Evolutionary conservation across 306 rosid genomes (phyloP).

Genomic region (Trifolium repens): DNA sequence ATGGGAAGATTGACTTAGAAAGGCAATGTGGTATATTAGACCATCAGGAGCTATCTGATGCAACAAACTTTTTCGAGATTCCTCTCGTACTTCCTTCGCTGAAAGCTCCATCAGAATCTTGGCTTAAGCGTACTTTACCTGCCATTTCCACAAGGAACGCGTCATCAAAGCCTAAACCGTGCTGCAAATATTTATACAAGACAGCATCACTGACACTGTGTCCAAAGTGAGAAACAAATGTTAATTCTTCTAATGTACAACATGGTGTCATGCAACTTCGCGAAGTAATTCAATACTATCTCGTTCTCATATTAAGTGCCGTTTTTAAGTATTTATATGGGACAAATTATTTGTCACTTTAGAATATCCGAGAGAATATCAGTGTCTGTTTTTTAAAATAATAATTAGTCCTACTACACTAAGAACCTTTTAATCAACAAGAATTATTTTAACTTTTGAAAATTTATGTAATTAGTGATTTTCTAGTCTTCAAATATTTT

Average conservation of each 20-base stretch:
- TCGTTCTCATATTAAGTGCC: background rate
- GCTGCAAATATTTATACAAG: constrained; percentile 36
- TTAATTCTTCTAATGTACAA: constrained; percentile 55
- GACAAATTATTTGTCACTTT: background rate
- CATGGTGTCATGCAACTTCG: constrained; percentile 55
- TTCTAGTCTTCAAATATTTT: constrained; percentile 36
- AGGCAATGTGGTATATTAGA: constrained; percentile 29
- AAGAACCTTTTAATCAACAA: background rate
- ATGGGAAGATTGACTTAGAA: constrained; percentile 48
- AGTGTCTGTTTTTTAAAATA: background rate
- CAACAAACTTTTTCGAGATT: constrained; percentile 36
- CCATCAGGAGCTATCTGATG: constrained; percentile 37
- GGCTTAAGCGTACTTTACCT: constrained; percentile 84
- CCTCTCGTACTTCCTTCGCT: constrained; percentile 70
- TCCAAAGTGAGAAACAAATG: constrained; percentile 62
- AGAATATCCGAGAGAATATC: background rate
- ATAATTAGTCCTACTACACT: background rate
- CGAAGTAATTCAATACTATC: constrained; percentile 57
- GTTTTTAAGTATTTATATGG: background rate
- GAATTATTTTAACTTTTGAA: background rate
- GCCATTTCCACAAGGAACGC: constrained; percentile 57
- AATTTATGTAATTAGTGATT: background rate
- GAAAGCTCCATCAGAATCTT: constrained; percentile 92
- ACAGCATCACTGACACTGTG: constrained; percentile 40
- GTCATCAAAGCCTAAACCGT: constrained; percentile 51